phyloP scores from a whole-genome alignment of 176 grass and related monocot genomes.

The Areca catechu region DNA sequence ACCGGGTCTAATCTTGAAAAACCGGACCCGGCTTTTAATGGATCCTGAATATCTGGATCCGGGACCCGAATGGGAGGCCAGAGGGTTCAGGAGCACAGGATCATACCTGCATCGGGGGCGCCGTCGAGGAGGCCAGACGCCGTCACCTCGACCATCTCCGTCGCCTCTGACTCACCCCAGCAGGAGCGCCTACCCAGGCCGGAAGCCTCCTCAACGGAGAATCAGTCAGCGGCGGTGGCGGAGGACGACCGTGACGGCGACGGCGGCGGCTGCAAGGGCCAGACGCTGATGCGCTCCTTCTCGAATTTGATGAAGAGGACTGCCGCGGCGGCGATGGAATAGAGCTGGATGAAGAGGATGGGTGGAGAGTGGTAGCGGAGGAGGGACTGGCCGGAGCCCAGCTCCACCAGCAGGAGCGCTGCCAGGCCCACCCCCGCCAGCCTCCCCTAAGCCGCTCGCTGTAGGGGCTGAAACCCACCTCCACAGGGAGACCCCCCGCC shows the following conservation, averaged over 20 bases:
- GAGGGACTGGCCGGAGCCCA: conserved; percentile 58
- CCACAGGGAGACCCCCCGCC: conserved; percentile 39
- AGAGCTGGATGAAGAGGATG: conserved; percentile 79
- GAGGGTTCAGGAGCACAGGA: too few relatives aligned
- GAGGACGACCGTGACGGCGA: conserved; percentile 7
- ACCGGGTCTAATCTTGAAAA: too few relatives aligned
- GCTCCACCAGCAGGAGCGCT: conserved; percentile 81
- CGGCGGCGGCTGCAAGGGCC: conserved; percentile 35
- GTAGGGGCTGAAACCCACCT: conserved; percentile 70
- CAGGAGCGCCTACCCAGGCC: too few relatives aligned
- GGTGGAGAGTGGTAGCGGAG: conserved; percentile 63
- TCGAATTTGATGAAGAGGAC: conserved; percentile 74
- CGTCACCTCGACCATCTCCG: too few relatives aligned
- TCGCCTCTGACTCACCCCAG: too few relatives aligned
- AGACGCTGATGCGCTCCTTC: conserved; percentile 87
- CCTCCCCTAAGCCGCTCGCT: conserved; percentile 71
- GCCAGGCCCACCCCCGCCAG: conserved; percentile 49
- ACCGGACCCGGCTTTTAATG: too few relatives aligned
- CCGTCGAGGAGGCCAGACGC: too few relatives aligned
- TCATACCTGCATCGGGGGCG: too few relatives aligned
- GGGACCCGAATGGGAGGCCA: too few relatives aligned
- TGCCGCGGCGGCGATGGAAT: conserved; percentile 45
- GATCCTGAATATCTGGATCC: too few relatives aligned
- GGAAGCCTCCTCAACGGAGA: too few relatives aligned
- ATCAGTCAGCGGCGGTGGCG: conserved; percentile 13